These are phyloP conservation scores for Angophora floribunda DNA, from an alignment of 345 rosid genomes.

Conservation along the genomic window DNA sequence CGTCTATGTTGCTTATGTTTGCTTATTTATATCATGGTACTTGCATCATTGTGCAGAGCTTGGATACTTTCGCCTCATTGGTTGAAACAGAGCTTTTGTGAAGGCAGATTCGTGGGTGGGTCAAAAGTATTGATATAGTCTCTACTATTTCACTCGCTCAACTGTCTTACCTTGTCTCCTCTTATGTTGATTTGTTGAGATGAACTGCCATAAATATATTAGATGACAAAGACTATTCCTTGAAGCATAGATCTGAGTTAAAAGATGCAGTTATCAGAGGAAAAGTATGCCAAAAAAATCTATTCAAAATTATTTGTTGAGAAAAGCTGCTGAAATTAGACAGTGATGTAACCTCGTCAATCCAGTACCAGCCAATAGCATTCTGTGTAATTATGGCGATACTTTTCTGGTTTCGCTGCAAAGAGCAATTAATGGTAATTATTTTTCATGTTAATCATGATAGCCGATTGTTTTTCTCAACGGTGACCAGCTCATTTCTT, in stretches of 20 bases:
- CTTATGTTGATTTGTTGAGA: constrained; percentile 17
- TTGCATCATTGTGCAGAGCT: constrained; percentile 38
- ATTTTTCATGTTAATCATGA: background rate
- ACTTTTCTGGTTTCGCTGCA: background rate
- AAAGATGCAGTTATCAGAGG: constrained; percentile 50
- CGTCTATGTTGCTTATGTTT: background rate
- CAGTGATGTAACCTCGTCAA: background rate
- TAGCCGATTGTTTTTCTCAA: background rate
- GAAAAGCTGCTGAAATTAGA: background rate
- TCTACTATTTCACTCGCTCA: background rate
- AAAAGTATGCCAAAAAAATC: background rate
- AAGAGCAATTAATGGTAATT: constrained; percentile 11
- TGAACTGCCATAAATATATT: constrained; percentile 39
- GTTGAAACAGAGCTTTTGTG: constrained; percentile 54
- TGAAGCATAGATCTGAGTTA: constrained; percentile 45
- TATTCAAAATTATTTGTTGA: background rate
- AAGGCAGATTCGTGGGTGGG: constrained; percentile 69
- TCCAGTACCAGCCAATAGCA: background rate
- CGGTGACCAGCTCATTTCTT: background rate
- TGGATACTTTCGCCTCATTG: constrained; percentile 75
- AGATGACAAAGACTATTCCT: constrained; percentile 42
- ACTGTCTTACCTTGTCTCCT: background rate
- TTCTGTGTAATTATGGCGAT: background rate
- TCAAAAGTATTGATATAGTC: constrained; percentile 1
- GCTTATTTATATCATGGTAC: background rate